Evolutionary conservation across 192 early-diverging fungal species (phyloP).

Genomic region (Backusella circina): DNA sequence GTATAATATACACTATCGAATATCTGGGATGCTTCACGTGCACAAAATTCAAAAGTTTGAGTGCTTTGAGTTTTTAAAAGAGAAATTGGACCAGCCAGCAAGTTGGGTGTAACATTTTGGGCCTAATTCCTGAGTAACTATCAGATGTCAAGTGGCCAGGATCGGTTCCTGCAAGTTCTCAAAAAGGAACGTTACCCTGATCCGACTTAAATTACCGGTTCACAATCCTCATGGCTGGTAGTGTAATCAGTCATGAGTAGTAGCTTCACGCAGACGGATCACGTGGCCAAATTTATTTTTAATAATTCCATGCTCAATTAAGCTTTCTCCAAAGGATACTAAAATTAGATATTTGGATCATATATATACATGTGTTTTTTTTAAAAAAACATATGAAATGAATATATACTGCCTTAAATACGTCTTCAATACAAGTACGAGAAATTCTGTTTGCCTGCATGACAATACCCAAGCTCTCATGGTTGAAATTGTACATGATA

Average conservation of each 20-base stretch:
- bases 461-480: conserved; percentile 81
- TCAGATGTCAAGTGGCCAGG: too few relatives aligned
- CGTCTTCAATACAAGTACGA: conserved; percentile 85
- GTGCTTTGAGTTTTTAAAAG: conserved; percentile 80
- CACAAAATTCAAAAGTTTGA: conserved; percentile 83
- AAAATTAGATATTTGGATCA: conserved; percentile 7
- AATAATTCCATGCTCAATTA: conserved; percentile 86
- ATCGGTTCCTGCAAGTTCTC: too few relatives aligned
- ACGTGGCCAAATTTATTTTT: conserved; percentile 93
- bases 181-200: too few relatives aligned
- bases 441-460: conserved; percentile 85
- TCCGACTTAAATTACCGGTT: too few relatives aligned
- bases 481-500: conserved; percentile 93
- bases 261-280: conserved; percentile 77
- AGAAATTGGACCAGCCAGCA: conserved; percentile 81
- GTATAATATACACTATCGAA: conserved; percentile 79
- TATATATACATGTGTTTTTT: too few relatives aligned
- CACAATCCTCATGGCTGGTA: too few relatives aligned
- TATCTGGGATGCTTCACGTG: conserved; percentile 83
- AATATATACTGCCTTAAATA: conserved; percentile 60
- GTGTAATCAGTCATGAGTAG: conserved; percentile 82
- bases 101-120: conserved; percentile 60
- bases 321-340: conserved; percentile 79
- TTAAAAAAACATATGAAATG: neutral
- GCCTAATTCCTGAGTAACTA: too few relatives aligned